Conservation (phyloP, 1,139 yeast genomes). For the Diutina ranongensis region DNA sequence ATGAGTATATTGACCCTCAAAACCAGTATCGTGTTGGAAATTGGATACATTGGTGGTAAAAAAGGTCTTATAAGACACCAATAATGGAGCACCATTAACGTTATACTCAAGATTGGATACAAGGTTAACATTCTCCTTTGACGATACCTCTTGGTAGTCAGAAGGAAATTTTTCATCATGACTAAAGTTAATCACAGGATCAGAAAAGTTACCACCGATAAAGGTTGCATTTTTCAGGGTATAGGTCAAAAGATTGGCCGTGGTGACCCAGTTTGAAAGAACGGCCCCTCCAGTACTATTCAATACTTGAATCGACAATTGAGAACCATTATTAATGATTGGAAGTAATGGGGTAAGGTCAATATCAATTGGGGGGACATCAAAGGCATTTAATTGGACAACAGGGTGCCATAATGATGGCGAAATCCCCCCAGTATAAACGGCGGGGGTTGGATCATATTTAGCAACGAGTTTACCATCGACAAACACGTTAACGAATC, state of each 20-base stretch:
- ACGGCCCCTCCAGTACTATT: conserved; percentile 46
- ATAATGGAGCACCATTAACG: no score
- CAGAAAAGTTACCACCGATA: no score
- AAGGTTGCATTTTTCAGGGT: no score
- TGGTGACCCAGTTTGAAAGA: conserved; percentile 59
- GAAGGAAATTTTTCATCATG: no score
- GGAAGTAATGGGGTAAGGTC: conserved; percentile 11
- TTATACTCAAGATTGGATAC: no score
- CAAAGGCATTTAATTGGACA: conserved; percentile 64
- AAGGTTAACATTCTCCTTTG: no score
- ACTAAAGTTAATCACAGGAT: no score
- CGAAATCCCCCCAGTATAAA: conserved; percentile 11
- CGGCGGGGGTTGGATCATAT: conserved; percentile 31
- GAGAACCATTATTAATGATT: conserved; percentile 6
- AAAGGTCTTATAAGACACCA: no score
- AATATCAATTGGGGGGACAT: conserved; percentile 27
- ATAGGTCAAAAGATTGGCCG: conserved; percentile 52
- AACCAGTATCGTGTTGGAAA: no score
- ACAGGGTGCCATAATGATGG: conserved; percentile 52
- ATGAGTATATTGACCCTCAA: no score
- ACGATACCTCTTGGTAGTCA: no score
- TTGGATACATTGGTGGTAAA: no score
- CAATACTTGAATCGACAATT: conserved; percentile 37
- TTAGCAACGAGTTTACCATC: conserved; percentile 38
- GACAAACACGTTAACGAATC: conserved; percentile 41